Conservation (phyloP, 2,329 filamentous ascomycete species). For the Trichoderma asperellum region DNA sequence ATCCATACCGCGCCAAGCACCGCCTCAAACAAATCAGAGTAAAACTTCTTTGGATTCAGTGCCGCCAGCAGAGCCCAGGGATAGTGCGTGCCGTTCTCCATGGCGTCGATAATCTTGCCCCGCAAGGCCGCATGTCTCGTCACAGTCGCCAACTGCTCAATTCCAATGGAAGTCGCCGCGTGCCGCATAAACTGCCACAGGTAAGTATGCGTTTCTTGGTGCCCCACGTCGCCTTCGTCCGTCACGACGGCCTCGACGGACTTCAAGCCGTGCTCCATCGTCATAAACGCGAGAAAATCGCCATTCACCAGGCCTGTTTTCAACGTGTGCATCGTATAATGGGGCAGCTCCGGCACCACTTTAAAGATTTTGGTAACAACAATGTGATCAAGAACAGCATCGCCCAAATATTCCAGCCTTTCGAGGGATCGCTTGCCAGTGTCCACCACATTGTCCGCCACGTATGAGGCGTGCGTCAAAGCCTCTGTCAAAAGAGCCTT, state of each 20-base stretch:
- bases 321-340: constrained; percentile 72
- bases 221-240: constrained; percentile 31
- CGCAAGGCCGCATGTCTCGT: constrained; percentile 54
- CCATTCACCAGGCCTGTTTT: constrained; percentile 79
- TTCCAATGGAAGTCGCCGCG: constrained; percentile 51
- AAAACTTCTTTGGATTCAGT: constrained; percentile 73
- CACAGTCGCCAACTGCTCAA: constrained; percentile 49
- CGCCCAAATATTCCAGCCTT: constrained; percentile 85
- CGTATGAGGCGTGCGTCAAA: constrained; percentile 73
- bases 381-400: constrained; percentile 80
- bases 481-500: constrained; percentile 74
- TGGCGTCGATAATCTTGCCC: constrained; percentile 51
- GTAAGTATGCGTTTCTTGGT: constrained; percentile 41
- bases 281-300: constrained; percentile 76
- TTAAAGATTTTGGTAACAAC: constrained; percentile 66
- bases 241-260: constrained; percentile 33
- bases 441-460: constrained; percentile 52
- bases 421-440: constrained; percentile 56
- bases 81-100: constrained; percentile 60
- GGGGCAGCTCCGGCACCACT: constrained; percentile 46
- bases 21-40: constrained; percentile 82
- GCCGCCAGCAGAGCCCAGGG: constrained; percentile 76
- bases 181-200: constrained; percentile 75
- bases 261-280: constrained; percentile 53
- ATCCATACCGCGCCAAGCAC: constrained; percentile 82